These are phyloP conservation scores for Corymbia calophylla DNA, from an alignment of 441 rosid genomes.

Conservation along the genomic window DNA sequence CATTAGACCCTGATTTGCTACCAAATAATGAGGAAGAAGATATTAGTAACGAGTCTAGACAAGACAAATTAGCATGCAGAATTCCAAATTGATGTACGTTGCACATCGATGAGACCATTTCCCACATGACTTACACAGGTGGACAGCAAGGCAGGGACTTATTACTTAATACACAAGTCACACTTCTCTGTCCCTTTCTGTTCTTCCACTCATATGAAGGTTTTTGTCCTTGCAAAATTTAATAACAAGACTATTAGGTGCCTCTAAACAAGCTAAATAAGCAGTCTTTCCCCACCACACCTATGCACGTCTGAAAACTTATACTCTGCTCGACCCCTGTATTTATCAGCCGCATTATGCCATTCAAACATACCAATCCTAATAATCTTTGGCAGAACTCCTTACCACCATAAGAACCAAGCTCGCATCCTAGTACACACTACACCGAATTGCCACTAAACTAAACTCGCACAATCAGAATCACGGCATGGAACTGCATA, in stretches of 20 bases:
- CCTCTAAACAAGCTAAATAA: neutral
- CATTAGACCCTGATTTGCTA: neutral
- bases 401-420: neutral
- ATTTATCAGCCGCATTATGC: neutral
- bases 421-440: neutral
- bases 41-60: neutral
- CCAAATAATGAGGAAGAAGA: neutral
- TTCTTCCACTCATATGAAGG: neutral
- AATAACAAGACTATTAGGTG: neutral
- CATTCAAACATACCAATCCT: neutral
- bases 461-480: neutral
- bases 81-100: neutral
- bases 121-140: neutral
- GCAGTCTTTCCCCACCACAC: neutral
- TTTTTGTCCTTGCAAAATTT: neutral
- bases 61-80: neutral
- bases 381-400: neutral
- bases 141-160: neutral
- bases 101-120: neutral
- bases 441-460: neutral
- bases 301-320: neutral
- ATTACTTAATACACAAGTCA: neutral
- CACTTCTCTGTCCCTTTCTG: neutral
- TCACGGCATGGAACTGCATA: neutral
- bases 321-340: neutral